A percentile compares a stretch with the other conserved stretches of the same genome.
phyloP scores from a whole-genome alignment of 2,329 filamentous ascomycete species.

The Stemphylium vesicarium region DNA sequence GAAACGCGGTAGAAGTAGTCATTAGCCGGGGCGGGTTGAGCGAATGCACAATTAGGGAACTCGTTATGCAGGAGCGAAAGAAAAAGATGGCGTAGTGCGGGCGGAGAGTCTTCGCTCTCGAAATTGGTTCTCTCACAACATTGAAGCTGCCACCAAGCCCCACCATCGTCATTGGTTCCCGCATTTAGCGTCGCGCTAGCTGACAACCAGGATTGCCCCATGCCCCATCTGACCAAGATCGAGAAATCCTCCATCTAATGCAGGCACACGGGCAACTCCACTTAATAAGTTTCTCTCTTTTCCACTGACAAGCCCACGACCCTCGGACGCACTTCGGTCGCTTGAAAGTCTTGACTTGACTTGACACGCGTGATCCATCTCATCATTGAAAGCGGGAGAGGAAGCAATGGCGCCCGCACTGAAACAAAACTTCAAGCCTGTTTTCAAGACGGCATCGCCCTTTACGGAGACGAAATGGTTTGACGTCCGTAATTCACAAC shows the following conservation, averaged over 20 bases:
- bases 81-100: background rate
- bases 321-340: conserved; percentile 10
- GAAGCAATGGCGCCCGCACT: conserved; percentile 30
- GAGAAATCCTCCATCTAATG: conserved; percentile 17
- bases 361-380: too few species aligned
- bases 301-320: background rate
- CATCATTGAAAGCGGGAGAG: background rate
- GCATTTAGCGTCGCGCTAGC: conserved; percentile 11
- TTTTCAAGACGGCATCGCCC: conserved; percentile 70
- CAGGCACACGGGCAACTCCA: conserved; percentile 18
- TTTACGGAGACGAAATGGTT: conserved; percentile 68
- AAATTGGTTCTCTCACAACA: background rate
- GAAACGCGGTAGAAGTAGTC: conserved; percentile 23
- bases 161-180: conserved; percentile 17
- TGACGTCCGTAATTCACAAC: conserved; percentile 11
- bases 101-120: background rate
- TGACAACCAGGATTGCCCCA: conserved; percentile 3
- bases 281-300: conserved; percentile 7
- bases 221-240: conserved; percentile 3
- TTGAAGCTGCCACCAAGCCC: conserved; percentile 1
- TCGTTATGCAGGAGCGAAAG: background rate
- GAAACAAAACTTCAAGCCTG: conserved; percentile 53
- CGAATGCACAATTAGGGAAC: background rate
- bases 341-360: background rate
- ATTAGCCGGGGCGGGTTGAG: conserved; percentile 28